Base-by-base conservation (phyloP, 352 stramenopile species). In the Phytopythium litorale region DNA sequence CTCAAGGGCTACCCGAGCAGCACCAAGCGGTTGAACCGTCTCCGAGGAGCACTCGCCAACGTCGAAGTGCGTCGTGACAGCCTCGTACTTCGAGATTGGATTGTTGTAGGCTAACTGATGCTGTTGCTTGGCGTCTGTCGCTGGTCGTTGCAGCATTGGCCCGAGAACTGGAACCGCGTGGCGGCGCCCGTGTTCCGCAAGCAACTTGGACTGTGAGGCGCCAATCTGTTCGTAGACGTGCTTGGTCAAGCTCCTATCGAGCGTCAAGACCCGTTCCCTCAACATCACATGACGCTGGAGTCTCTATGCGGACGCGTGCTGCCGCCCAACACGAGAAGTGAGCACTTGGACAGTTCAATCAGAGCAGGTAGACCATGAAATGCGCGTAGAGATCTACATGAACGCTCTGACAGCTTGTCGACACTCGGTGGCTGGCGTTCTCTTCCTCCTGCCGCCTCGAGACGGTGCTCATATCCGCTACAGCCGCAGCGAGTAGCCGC, bases 91-190 rank as follows among this genome's bases (percentile, higher is more conserved):
- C 33, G 4, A 7, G 33, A 38, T 13, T 38, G 3, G 33, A 38
- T 7, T 12, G 33, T 7, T 3, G 33, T 38, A 15, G 33, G 33
- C 25, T 6, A 55, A 25, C 19, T 46, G 25, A 32, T 19, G 8
- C 57, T 9, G 37, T 54, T 61, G 8, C 21, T 4, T 33, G 15
- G 7, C 7, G 21, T 25, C 16, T 13, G 21, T 19, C 12, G 40
- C 15, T 50, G 52, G n/a, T 35, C 13, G 5, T 11, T 58, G 15
- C 37, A 91, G 84, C 84, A 92, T 48, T 92, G 82, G 84, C 82
- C 82, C 2, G 78, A 91, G 58, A 89, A 91, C 66, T 94, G 84
- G 84, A 75, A 68, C 16, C 77, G 78, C 48, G 68, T 83, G 32
- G 84, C 82, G 4, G 72, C 74, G 5, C 81, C 84, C 7, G 58